A percentile compares a stretch with the other conserved stretches of the same genome.
Conservation (phyloP, 257 asterid genomes). For the Solanum neorickii region DNA sequence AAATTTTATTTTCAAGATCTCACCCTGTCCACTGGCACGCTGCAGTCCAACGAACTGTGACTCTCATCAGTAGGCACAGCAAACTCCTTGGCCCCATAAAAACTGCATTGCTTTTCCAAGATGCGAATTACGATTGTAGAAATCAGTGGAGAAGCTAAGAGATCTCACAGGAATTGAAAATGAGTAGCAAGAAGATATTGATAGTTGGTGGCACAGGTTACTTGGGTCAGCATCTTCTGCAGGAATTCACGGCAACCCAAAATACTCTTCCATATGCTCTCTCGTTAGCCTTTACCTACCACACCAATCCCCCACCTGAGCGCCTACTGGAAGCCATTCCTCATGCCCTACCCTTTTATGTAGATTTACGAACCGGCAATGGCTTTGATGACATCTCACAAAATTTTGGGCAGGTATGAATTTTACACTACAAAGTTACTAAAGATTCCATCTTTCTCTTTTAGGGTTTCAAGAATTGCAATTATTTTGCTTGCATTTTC, state of each 20-base stretch:
- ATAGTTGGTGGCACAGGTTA: constrained; percentile 88
- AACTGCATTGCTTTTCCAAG: background rate
- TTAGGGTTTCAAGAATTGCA: background rate
- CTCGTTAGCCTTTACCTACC: constrained; percentile 53
- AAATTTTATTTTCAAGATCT: background rate
- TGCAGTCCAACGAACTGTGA: background rate
- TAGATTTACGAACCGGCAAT: constrained; percentile 52
- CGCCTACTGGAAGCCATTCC: constrained; percentile 51
- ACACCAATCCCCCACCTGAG: constrained; percentile 49
- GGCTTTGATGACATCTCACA: constrained; percentile 46
- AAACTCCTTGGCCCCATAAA: background rate
- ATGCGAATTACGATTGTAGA: background rate
- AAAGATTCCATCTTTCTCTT: background rate
- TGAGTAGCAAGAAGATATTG: constrained; percentile 42
- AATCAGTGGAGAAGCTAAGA: background rate
- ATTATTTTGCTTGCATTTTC: background rate
- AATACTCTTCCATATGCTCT: constrained; percentile 12
- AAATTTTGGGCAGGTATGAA: constrained; percentile 60
- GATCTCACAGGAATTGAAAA: background rate
- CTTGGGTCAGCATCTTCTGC: constrained; percentile 85
- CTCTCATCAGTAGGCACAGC: background rate
- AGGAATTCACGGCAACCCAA: constrained; percentile 23
- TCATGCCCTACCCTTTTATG: constrained; percentile 45
- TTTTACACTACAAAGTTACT: background rate
- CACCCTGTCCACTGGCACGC: background rate